Evolutionary conservation across 2,329 filamentous ascomycete genomes (phyloP).

Genomic region (Cryphonectria parasitica): DNA sequence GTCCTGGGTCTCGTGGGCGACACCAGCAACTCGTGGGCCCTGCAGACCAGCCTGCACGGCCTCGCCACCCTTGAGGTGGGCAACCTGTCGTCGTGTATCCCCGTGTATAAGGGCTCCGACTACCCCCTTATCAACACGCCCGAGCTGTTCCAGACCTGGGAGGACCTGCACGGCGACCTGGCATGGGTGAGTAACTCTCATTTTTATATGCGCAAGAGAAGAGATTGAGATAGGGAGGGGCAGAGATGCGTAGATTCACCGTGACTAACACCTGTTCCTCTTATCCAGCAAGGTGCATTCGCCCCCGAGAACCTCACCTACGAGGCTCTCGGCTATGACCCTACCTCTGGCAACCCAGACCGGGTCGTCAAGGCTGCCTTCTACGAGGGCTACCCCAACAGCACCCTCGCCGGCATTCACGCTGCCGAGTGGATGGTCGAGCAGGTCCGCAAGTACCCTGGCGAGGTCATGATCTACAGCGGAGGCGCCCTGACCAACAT

Average conservation of each 20-base stretch:
- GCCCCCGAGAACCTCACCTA: constrained; percentile 46
- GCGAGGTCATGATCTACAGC: constrained; percentile 52
- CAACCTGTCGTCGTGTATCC: constrained; percentile 49
- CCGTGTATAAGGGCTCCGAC: constrained; percentile 50
- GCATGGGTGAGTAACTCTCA: constrained; percentile 44
- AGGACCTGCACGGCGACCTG: constrained; percentile 47
- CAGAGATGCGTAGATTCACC: too few species aligned
- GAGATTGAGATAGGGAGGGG: too few species aligned
- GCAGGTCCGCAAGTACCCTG: constrained; percentile 52
- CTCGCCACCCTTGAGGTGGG: constrained; percentile 51
- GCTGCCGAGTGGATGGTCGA: constrained; percentile 53
- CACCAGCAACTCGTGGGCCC: constrained; percentile 51
- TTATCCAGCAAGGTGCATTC: constrained; percentile 45
- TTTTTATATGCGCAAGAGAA: too few species aligned
- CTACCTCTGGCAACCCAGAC: constrained; percentile 48
- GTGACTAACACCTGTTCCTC: constrained; percentile 8
- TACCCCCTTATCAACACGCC: constrained; percentile 52
- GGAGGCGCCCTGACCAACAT: constrained; percentile 53
- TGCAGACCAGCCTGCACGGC: constrained; percentile 49
- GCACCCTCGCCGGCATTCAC: constrained; percentile 42
- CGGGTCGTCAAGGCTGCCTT: constrained; percentile 47
- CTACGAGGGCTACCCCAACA: constrained; percentile 50
- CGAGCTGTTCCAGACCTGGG: constrained; percentile 48
- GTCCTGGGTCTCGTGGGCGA: constrained; percentile 45
- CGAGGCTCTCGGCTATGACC: constrained; percentile 48